Conservation (phyloP, 345 rosid genomes). For the Raphanus sativus region DNA sequence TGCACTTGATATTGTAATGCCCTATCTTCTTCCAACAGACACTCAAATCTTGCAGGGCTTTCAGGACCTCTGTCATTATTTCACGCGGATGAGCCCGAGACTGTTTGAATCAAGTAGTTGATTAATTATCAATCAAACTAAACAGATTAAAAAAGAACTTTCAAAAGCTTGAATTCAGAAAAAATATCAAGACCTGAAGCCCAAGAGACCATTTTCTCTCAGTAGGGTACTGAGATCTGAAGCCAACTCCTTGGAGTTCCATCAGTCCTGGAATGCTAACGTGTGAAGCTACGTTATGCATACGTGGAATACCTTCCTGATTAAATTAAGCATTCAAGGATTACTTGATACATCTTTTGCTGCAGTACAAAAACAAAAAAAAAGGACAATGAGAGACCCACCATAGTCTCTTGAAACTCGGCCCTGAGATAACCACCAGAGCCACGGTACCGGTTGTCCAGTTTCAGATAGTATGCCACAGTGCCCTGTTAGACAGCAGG, state of each 20-base stretch:
- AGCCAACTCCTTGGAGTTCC: slow-evolving; percentile 72
- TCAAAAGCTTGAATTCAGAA: not conserved
- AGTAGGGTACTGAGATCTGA: slow-evolving; percentile 55
- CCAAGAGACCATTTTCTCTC: slow-evolving; percentile 95
- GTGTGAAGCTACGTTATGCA: slow-evolving; percentile 55
- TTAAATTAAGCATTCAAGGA: slow-evolving; percentile 14
- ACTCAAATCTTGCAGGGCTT: slow-evolving; percentile 78
- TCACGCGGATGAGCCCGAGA: slow-evolving; percentile 88
- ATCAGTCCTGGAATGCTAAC: slow-evolving; percentile 60
- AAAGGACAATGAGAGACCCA: slow-evolving; percentile 32
- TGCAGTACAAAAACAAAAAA: not conserved
- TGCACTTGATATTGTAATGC: slow-evolving; percentile 92
- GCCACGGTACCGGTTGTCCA: slow-evolving; percentile 74
- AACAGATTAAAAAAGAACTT: not conserved
- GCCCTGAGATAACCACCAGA: slow-evolving; percentile 74
- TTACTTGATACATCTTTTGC: slow-evolving; percentile 9
- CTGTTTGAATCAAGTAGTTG: slow-evolving; percentile 35
- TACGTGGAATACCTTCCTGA: slow-evolving; percentile 67
- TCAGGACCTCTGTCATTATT: slow-evolving; percentile 83
- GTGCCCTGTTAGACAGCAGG: slow-evolving; percentile 66
- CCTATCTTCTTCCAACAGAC: slow-evolving; percentile 98
- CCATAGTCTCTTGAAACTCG: slow-evolving; percentile 73
- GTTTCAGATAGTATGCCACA: slow-evolving; percentile 77
- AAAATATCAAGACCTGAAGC: slow-evolving; percentile 59
- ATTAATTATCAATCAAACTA: not conserved